Evolutionary conservation across 1,139 yeast species (phyloP), one percentile per base, ranked within the genome.

Genomic region (Hyphopichia wangnamkhiaoensis): DNA sequence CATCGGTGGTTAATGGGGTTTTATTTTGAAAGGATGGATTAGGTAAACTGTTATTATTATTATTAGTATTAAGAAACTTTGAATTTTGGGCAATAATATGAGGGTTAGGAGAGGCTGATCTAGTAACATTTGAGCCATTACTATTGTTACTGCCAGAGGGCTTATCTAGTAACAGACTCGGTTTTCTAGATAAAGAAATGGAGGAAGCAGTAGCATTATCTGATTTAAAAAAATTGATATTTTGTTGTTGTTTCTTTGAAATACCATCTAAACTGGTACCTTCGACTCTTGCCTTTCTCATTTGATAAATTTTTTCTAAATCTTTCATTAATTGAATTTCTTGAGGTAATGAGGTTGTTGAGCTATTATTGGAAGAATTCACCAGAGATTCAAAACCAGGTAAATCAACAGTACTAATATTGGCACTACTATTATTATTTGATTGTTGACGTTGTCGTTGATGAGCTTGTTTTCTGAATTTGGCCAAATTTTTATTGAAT

Each of bases 231-330:
- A 42, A 24, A 29, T 34, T 37, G 33, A 41, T 16, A 46, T 35
- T 30, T 15, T 17, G 15, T 12, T 28, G 21, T 47, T 34, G 15
- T 19, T 12, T n/a, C n/a, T 33, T 14, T 12, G 23, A 3, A 24
- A 19, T 17, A n/a, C 30, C 27, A 9, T 59, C 62, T 35, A 68
- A 50, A 44, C 59, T 64, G 10, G 74, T 61, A 21, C 93, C 93
- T 44, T 80, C 79, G 16, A 84, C 68, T 53, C 94, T 71, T 3
- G 79, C 61, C 42, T 71, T 70, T 53, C 91, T 72, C 86, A 84
- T 79, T 39, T 73, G 68, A 48, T 77, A 80, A 5, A 84, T 74
- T 42, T 65, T 65, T 47, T 82, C 88, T 39, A 85, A 76, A 42
- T 74, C 65, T 27, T 69, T 67, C 53, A 82, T 68, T 19, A 83